These are phyloP conservation scores for Cyberlindnera galapagoensis DNA, from an alignment of 805 yeast genomes.

Conservation along the genomic window DNA sequence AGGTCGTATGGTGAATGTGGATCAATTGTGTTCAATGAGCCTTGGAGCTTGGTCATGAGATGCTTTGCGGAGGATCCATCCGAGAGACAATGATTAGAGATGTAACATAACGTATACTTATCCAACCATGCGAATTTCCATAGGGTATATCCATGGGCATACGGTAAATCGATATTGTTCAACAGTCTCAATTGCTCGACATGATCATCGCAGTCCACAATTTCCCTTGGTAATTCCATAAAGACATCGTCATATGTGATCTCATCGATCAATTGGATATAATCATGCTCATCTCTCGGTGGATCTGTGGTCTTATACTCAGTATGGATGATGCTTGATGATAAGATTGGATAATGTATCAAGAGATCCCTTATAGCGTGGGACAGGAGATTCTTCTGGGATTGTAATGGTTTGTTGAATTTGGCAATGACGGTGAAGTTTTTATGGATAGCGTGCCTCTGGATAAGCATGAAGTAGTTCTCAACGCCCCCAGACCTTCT, in stretches of 20 bases:
- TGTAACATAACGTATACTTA: conserved; percentile 11
- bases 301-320: conserved; percentile 13
- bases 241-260: conserved; percentile 13
- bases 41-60: conserved; percentile 10
- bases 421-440: conserved; percentile 12
- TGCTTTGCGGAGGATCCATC: conserved; percentile 17
- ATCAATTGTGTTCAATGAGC: conserved; percentile 3
- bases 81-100: conserved; percentile 19
- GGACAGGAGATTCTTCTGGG: conserved; percentile 5
- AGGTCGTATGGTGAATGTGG: background rate
- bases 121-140: conserved; percentile 17
- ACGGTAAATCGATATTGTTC: conserved; percentile 12
- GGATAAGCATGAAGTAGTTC: conserved; percentile 17
- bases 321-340: conserved; percentile 10
- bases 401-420: conserved; percentile 9
- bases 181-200: conserved; percentile 6
- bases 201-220: background rate
- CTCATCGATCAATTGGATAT: conserved; percentile 13
- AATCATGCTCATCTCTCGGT: conserved; percentile 16
- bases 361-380: conserved; percentile 7
- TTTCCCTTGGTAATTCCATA: conserved; percentile 6
- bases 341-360: conserved; percentile 17
- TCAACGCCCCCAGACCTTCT: conserved; percentile 19
- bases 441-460: conserved; percentile 16
- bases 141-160: conserved; percentile 10